Evolutionary conservation across 2,329 filamentous ascomycete genomes (phyloP).

Genomic region (Alternaria sp.): DNA sequence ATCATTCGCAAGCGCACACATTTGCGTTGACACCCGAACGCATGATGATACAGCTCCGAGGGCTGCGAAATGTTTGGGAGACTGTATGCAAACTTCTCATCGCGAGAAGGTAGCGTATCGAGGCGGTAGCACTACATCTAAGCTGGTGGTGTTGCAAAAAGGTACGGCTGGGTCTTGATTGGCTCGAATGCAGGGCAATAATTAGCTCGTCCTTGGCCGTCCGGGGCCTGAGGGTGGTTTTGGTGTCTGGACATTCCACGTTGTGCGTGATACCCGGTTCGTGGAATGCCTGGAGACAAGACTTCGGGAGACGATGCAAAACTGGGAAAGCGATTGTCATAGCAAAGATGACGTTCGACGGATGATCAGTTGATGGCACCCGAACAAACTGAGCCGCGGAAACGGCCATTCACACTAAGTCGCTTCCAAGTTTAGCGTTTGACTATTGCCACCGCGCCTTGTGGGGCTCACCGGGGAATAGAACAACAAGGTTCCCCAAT

Average conservation of each 20-base stretch:
- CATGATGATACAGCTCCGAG: neutral
- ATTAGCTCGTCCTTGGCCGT: neutral
- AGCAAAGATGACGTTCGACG: constrained; percentile 4
- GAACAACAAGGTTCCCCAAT: constrained; percentile 18
- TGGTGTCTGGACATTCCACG: neutral
- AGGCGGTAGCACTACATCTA: neutral
- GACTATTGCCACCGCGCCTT: constrained; percentile 3
- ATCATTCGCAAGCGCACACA: too few species aligned
- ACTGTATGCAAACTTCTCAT: neutral
- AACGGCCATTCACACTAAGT: neutral
- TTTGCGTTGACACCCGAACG: neutral
- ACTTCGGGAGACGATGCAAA: neutral
- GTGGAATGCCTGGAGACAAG: neutral
- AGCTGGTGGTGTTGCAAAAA: neutral
- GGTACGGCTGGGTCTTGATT: neutral
- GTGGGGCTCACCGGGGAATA: constrained; percentile 9
- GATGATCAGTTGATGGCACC: neutral
- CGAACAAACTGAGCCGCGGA: neutral
- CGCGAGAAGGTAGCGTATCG: neutral
- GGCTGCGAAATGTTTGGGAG: neutral
- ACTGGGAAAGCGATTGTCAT: neutral
- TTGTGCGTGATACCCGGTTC: neutral
- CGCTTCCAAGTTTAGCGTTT: neutral
- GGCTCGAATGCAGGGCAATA: neutral
- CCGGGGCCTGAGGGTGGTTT: neutral